Evolutionary conservation across 768 basidiomycete species (phyloP), one percentile per base, ranked within the genome.

Genomic region (Suillus paluster): DNA sequence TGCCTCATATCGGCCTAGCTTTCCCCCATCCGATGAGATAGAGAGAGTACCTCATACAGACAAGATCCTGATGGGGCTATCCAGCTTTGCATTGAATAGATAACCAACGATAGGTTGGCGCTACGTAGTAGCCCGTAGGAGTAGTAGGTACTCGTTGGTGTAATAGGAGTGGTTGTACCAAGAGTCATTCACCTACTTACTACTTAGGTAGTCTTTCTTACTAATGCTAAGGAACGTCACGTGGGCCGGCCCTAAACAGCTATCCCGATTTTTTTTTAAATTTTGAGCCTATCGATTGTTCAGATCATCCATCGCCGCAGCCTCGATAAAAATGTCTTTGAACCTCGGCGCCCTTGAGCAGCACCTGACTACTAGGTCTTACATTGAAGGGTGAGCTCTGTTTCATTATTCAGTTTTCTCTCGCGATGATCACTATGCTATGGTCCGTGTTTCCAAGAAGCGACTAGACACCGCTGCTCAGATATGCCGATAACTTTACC

Each of bases 361-460:
- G 61, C 93, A 96, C 84, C 92, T 99, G 70, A 75, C 88, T 60
- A 85, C 89, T 71, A 84, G 92, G 75, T 94, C 94, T 63, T 97
- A 97, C 76, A 83, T 97, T 55, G 92, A 95, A 75, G 95, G 95
- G 95, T 96, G 60, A 85, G 92, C 83, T 21, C 54, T n/a, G 62
- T 54, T 55, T 50, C 55, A 42, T 57, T 38, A 52, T 54, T 45
- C 30, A 57, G 48, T 36, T 36, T 39, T 64, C 61, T 61, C 67
- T 64, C 64, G 57, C 83, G 89, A 93, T 91, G 91, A 92, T 76
- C 77, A 73, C 66, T 68, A 80, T 74, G 90, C 90, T 91, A 91
- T 93, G 93, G 92, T 94, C 92, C 92, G 92, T 93, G 92, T 94
- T 94, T 91, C 92, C 86, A 88, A 94, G 90, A 87, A 86, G 90